These are phyloP conservation scores for Aquilaria sinensis DNA, from an alignment of 345 rosid species.

Conservation along the genomic window DNA sequence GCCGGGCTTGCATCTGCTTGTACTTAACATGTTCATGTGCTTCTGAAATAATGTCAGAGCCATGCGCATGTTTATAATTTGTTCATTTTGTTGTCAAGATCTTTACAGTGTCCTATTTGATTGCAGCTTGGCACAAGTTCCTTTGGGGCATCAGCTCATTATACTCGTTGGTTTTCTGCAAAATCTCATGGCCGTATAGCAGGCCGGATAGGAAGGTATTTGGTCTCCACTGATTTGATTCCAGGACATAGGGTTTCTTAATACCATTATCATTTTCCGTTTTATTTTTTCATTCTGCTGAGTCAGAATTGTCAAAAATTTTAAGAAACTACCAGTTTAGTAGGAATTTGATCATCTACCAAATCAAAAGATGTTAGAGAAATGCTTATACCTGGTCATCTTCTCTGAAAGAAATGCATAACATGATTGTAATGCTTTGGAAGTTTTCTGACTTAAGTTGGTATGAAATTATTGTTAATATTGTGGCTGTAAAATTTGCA, in stretches of 20 bases:
- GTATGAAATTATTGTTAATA: no score
- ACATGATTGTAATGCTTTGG: no score
- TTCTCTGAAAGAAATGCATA: no score
- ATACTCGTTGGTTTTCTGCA: constrained; percentile 60
- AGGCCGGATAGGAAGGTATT: constrained; percentile 78
- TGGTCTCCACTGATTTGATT: constrained; percentile 9
- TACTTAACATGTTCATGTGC: background rate
- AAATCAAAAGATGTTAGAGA: no score
- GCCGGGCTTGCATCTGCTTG: background rate
- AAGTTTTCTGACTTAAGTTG: no score
- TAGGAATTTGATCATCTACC: no score
- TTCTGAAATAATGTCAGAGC: no score
- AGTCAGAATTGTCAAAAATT: background rate
- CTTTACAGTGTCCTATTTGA: constrained; percentile 8
- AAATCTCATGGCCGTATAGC: constrained; percentile 82
- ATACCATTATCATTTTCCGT: background rate
- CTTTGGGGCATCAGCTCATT: constrained; percentile 75
- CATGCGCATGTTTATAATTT: background rate
- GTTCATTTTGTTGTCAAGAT: background rate
- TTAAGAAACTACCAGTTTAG: no score
- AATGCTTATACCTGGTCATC: no score
- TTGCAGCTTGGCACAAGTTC: constrained; percentile 68
- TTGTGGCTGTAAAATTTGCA: no score
- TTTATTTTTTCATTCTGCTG: background rate
- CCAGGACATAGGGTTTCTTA: constrained; percentile 1